Evolutionary conservation across 768 basidiomycete species (phyloP), one percentile per base, ranked within the genome.

Genomic region (Myochromella boudieri): DNA sequence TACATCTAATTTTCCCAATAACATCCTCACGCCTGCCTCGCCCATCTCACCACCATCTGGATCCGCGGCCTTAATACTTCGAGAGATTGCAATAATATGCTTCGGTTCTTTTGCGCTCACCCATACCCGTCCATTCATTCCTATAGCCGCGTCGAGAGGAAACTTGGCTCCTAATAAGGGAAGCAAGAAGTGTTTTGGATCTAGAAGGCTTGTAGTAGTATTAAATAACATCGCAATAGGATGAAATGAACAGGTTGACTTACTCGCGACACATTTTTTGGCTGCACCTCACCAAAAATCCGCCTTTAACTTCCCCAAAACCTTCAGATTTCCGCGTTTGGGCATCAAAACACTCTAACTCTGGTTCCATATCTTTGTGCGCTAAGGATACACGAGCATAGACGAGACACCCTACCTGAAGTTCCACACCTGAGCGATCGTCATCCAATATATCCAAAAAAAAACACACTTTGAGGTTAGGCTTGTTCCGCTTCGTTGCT

Each of bases 291-390:
- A 88, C 74, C 51, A 97, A 61, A 57, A 95, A 88, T 1, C 95
- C 95, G 6, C 85, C 89, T 54, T 90, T 93, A 28, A 99, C 76
- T 55, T 95, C 94, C 1, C 97, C 97, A 56, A 90, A 97, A 0
- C 93, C 95, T 49, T 91, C 91, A 1, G 93, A 72, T 66, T 97
- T 98, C 53, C 82, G 85, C 20, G 91, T 92, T 56, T 93, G 87
- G 1, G 92, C 90, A 60, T 97, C 91, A 57, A 97, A 91, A 63
- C 97, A 99, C 61, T 97, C 93, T 7, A 99, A 71, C 60, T 99
- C 97, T 1, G 97, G 95, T 44, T 99, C 97, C 90, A 97, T 95
- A 64, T 98, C 95, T 59, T 93, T 90, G 60, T 95, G 92, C 4
- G 97, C 94, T 17, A 95, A 71, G 11, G 93, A 93, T 24, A 99